Evolutionary conservation across 1,284 basidiomycete species (phyloP), one percentile per base, ranked within the genome.

Genomic region (Wolfiporia cocos): DNA sequence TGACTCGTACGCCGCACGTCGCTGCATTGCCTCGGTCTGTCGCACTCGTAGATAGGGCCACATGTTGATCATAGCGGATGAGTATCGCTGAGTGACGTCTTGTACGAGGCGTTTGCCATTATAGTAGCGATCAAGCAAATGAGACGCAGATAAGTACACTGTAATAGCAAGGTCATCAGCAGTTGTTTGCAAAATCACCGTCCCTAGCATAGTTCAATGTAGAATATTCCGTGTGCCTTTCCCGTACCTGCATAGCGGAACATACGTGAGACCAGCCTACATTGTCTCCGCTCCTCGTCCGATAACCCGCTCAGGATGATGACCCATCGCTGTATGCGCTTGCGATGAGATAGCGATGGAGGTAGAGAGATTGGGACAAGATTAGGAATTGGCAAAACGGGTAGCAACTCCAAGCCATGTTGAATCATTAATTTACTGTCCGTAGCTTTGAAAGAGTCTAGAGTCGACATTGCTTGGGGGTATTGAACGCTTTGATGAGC

Each of bases 161-260:
- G 40, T 20, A 41, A 22, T 11, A 26, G 10, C 22, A 29, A 14
- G 18, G 18, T 7, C 9, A 20, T n/a, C n/a, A n/a, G n/a, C n/a
- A n/a, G n/a, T n/a, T n/a, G n/a, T n/a, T n/a, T n/a, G n/a, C n/a
- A n/a, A n/a, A n/a, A n/a, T n/a, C n/a, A n/a, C n/a, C n/a, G n/a
- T n/a, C n/a, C n/a, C n/a, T n/a, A n/a, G n/a, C n/a, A n/a, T n/a
- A n/a, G n/a, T n/a, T n/a, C n/a, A n/a, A n/a, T n/a, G n/a, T n/a
- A n/a, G n/a, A n/a, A n/a, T n/a, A n/a, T n/a, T n/a, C n/a, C n/a
- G n/a, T n/a, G n/a, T n/a, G n/a, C n/a, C 22, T 7, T 10, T 23
- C 57, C 24, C n/a, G n/a, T 54, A 79, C 82, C 76, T 61, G 82
- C 77, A 58, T 85, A 85, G 42, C 82, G 73, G 56, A 85, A 73